Conservation (phyloP, 257 asterid genomes). For the Gentiana macrophylla region DNA sequence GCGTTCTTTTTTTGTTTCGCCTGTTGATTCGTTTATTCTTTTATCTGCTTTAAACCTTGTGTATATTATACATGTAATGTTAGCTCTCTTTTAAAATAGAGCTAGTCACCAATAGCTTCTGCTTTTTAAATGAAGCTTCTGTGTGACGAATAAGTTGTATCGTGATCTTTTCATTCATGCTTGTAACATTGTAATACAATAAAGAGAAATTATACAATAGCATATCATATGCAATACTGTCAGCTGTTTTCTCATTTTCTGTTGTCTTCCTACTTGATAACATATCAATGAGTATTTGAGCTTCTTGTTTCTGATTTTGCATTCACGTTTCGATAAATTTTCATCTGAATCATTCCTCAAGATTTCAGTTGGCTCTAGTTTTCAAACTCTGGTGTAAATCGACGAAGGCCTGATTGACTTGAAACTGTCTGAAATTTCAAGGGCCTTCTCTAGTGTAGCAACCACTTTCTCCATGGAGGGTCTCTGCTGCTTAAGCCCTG, state of each 20-base stretch:
- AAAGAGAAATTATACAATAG: neutral
- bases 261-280: neutral
- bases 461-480: conserved; percentile 65
- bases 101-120: conserved; percentile 48
- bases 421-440: conserved; percentile 22
- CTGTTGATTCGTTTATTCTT: no score
- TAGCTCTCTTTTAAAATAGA: conserved; percentile 44
- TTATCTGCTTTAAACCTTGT: neutral
- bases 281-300: neutral
- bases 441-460: conserved; percentile 39
- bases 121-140: conserved; percentile 42
- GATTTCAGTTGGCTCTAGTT: neutral
- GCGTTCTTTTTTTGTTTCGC: no score
- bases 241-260: neutral
- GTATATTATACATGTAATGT: conserved; percentile 16
- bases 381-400: neutral
- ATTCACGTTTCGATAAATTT: neutral
- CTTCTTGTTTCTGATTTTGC: neutral
- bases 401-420: conserved; percentile 17
- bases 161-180: conserved; percentile 10
- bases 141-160: conserved; percentile 10
- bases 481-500: conserved; percentile 53
- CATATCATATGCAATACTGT: neutral
- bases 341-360: neutral
- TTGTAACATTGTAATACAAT: neutral